Evolutionary conservation across 345 rosid genomes (phyloP), one percentile per base, ranked within the genome.

Genomic region (rapeseed (Brassica napus)): DNA sequence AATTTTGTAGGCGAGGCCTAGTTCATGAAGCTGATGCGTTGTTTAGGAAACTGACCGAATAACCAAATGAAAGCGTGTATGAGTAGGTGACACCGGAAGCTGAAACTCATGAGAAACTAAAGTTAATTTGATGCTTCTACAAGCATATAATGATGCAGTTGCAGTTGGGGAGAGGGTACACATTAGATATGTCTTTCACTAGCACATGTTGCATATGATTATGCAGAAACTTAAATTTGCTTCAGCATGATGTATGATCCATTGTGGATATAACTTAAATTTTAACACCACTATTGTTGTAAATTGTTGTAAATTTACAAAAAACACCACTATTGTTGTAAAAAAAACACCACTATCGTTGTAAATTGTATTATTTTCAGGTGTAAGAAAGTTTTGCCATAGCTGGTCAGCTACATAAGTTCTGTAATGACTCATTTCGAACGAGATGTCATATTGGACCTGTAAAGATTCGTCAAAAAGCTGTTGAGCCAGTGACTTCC

Each of bases 381-480:
- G 75, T 69, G 75, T 28, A 49, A 2, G 3, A 16, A 18, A n/a
- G 54, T 69, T 65, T 57, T 44, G 67, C 86, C 89, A 5, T 84
- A 77, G 83, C 90, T 88, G 78, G 79, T 87, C 69, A 87, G 93
- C 83, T 89, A 88, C 86, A 88, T 89, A 72, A 88, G 88, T 81
- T 88, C 84, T 16, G 84, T 89, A 31, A 86, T 92, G 92, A 88
- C 87, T 6, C 84, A 89, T 71, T 78, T 85, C 28, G 89, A 88
- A 81, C 93, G 94, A 82, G 97, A 91, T 84, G 82, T 85, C 67
- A 92, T 88, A 77, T 79, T 89, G 90, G 91, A 79, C 91, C 91
- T 8, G 92, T 88, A 12, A 87, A 86, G 74, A 82, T 78, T 11
- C 91, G 89, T 14, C 89, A 89, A 76, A 63, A 85, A 84, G 82